Conservation (phyloP, 2,329 filamentous ascomycete species). For the Diaporthe sp. region DNA sequence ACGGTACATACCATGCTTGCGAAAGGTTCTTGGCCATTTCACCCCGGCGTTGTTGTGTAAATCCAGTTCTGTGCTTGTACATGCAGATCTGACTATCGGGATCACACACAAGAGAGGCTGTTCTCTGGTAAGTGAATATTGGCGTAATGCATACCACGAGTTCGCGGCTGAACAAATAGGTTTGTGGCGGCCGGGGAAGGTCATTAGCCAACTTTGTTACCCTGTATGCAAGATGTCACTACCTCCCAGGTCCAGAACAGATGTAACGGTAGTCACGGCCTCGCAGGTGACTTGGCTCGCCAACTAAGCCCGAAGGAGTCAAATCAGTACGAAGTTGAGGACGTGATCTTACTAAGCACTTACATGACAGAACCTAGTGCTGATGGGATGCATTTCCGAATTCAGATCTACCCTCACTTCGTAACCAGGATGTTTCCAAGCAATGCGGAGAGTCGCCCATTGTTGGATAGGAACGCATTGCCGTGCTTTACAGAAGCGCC, state of each 20-base stretch:
- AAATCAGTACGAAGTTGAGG: not conserved
- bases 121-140: not conserved
- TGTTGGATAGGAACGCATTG: too few species aligned
- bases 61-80: too few species aligned
- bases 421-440: not conserved
- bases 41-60: not conserved
- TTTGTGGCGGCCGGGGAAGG: not conserved
- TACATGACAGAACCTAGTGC: constrained; percentile 6
- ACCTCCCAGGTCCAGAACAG: not conserved
- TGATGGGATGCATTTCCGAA: not conserved
- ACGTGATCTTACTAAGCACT: not conserved
- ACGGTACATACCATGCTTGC: not conserved
- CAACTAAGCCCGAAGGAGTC: not conserved
- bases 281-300: not conserved
- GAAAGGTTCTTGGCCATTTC: not conserved
- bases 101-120: not conserved
- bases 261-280: not conserved
- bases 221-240: not conserved
- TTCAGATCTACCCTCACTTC: not conserved
- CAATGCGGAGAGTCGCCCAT: not conserved
- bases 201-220: not conserved
- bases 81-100: too few species aligned
- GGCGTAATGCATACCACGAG: not conserved
- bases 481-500: too few species aligned
- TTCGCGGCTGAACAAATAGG: not conserved